Evolutionary conservation across 768 basidiomycete genomes (phyloP), one percentile per base, ranked within the genome.

Genomic region (Candolleomyces eurysporus): DNA sequence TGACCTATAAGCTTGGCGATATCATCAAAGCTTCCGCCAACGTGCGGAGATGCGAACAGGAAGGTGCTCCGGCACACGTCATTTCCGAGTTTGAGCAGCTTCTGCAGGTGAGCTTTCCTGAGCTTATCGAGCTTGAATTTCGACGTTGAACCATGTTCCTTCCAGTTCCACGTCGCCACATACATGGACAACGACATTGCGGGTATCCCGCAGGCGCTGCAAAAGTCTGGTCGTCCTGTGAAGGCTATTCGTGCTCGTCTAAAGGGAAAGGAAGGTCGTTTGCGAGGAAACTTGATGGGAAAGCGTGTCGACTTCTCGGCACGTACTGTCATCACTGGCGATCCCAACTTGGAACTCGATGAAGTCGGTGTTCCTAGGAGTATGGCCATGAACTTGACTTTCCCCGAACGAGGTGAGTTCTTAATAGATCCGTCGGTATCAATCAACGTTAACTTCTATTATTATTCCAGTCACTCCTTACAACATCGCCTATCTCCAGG

Each of bases 141-240:
- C 39, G 11, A 52, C 53, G 9, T 40, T 16, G 36, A 16, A 57
- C 39, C 32, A 57, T 43, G 26, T 50, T 61, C 63, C 59, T 48
- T 62, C 13, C 66, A 97, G 94, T 99, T 96, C 72, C 97, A 99
- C 70, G 95, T 98, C 62, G 97, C 97, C 3, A 98, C 97, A 0
- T 99, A 98, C 72, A 99, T 99, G 96, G 97, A 99, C 71, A 99
- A 99, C 71, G 96, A 98, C 70, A 96, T 98, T 61, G 95, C 97
- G 39, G 97, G 97, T 49, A 93, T 98, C 40, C 97, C 97, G 1
- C 96, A 98, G 70, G 95, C 97, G 2, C 77, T 96, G 66, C 97
- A 98, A 70, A 98, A 98, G 75, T 96, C 94, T 46, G 97, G 97
- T 32, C 86, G 97, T 61, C 96, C 97, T 30, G 91, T 99, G 62